Evolutionary conservation across 371 early-diverging fungal genomes (phyloP), one percentile per base, ranked within the genome.

Genomic region (Homolaphlyctis polyrhiza): DNA sequence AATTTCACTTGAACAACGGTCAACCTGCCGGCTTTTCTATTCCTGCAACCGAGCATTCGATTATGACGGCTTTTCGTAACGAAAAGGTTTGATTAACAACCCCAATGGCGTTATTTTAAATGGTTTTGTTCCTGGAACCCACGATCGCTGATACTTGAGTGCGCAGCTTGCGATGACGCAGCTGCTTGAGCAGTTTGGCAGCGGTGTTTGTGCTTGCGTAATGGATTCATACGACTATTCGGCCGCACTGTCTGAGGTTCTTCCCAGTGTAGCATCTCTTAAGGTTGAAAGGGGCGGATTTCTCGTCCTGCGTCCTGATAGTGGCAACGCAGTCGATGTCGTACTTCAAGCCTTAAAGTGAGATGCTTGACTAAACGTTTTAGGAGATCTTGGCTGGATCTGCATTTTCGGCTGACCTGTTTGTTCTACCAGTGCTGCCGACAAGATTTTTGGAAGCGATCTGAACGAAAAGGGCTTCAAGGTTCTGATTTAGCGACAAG

Each of bases 21-120:
- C 70, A 76, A 11, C 85, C 91, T 0, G 82, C 91, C 13, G 93
- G 75, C 0, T 76, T 74, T 1, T 89, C 91, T 32, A 86, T 93
- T 58, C 93, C 93, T 0, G 91, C 93, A 0, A 93, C 91, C 2
- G 93, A 93, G 64, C 93, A 93, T 66, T 93, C 93, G 21, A 86
- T 93, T 55, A 92, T 93, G 93, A 92, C 86, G 0, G 71, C 91
- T 14, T 83, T 75, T 69, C 52, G 52, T 28, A 81, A 82, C 39
- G 93, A 92, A 69, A 75, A 68, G 25, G 79, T 78, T 68, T 28
- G n/a, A 61, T 43, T 52, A 25, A n/a, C 54, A 29, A 25, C 23
- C 28, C 29, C 23, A 30, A 48, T 21, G 6, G 14, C 28, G 51
- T 63, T 60, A 6, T 28, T 1, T 64, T 48, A 35, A 45, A 2